Base-by-base conservation (phyloP, 768 basidiomycete genomes). In the Grammothele lineata region DNA sequence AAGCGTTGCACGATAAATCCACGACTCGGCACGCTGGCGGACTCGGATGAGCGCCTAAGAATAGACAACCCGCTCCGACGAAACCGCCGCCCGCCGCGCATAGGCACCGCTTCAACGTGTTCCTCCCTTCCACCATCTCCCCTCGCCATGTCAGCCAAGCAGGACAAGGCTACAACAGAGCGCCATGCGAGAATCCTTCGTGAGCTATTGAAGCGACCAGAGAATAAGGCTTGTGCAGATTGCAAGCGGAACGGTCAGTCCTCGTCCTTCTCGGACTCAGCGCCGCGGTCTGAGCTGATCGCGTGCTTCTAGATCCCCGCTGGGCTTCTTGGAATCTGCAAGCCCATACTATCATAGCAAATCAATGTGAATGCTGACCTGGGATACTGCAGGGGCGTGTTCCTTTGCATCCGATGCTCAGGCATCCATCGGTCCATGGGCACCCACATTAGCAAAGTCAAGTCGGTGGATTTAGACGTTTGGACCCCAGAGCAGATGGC, bases 401-500 rank as follows among this genome's bases (percentile, higher is more conserved):
- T 92, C 62, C 74, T 98, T 32, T 99, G 95, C 63, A 96, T 99
- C 54, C 82, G 95, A 48, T 99, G 95, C 68, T 97, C 94, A 12
- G 95, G 95, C 23, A 89, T 97, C 47, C 95, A 99, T 67, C 85
- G 95, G 35, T 87, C 91, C 33, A 93, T 99, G 92, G 95, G 95
- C 50, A 97, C 95, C 0, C 95, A 99, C 66, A 96, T 98, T 66
- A 90, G 88, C 69, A 90, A 87, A 62, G 89, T 99, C 63, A 96
- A 96, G 62, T 95, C 92, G 3, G 90, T 99, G 45, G 95, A 99
- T 69, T 82, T 99, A 44, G 95, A 99, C 59, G 81, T 88, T 15
- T 99, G 95, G 95, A 95, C 92, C 7, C 91, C 92, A 3, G 93
- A 97, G 53, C 95, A 99, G 70, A 94, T 99, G 87, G 82, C 85